phyloP scores from a whole-genome alignment of 1,139 yeast species.

The Candida glucosophila region DNA sequence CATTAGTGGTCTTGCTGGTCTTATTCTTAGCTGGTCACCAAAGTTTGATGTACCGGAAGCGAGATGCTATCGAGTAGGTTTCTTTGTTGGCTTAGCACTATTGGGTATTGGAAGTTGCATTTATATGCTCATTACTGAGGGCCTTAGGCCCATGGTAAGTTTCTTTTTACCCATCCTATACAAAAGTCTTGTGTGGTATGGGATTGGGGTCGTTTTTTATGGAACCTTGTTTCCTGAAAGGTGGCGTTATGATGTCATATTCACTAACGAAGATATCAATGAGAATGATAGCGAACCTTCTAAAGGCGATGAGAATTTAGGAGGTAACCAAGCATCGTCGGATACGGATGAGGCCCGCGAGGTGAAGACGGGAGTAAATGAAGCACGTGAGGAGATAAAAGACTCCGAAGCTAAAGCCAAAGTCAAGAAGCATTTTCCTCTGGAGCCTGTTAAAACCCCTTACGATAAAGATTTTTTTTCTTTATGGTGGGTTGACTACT shows the following conservation, averaged over 20 bases:
- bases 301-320: slow-evolving; percentile 25
- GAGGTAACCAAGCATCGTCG: slow-evolving; percentile 28
- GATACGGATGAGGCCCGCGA: slow-evolving; percentile 40
- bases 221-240: slow-evolving; percentile 88
- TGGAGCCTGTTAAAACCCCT: slow-evolving; percentile 36
- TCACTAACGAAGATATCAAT: slow-evolving; percentile 30
- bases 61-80: slow-evolving; percentile 70
- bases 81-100: slow-evolving; percentile 71
- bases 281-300: slow-evolving; percentile 14
- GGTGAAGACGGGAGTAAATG: slow-evolving; percentile 25
- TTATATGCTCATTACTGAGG: slow-evolving; percentile 49
- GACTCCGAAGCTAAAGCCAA: slow-evolving; percentile 22
- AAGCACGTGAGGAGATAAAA: slow-evolving; percentile 8
- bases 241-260: slow-evolving; percentile 60
- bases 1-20: slow-evolving; percentile 63
- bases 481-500: slow-evolving; percentile 80
- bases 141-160: slow-evolving; percentile 39
- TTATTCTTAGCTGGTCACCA: slow-evolving; percentile 83
- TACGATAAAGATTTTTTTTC: slow-evolving; percentile 45
- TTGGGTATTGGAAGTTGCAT: slow-evolving; percentile 64
- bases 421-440: slow-evolving; percentile 47
- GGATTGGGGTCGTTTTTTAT: slow-evolving; percentile 78
- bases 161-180: slow-evolving; percentile 55
- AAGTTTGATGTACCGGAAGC: slow-evolving; percentile 82
- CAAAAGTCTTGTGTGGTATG: slow-evolving; percentile 66